Percentiles rank a stretch among this genome's conserved stretches.
Evolutionary conservation across 1,139 yeast species (phyloP).

Genomic region (Zhuliangozyma parablackwelliae): DNA sequence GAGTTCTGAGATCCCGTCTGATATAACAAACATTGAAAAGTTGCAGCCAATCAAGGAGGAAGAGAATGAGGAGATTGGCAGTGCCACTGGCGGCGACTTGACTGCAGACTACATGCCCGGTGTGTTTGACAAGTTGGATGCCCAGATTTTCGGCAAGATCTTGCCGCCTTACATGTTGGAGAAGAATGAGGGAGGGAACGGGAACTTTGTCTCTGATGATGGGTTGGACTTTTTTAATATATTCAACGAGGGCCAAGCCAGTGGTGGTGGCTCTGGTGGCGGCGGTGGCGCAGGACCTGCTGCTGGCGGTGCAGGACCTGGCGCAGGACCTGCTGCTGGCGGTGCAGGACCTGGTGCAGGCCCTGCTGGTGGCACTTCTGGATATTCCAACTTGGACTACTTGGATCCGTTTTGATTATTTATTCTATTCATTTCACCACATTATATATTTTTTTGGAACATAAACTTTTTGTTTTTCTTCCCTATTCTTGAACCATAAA

Average conservation of each 20-base stretch:
- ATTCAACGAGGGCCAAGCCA: not conserved
- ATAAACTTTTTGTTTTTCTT: too few species aligned
- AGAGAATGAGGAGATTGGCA: constrained; percentile 9
- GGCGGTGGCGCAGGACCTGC: too few species aligned
- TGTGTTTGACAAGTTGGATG: constrained; percentile 76
- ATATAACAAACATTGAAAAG: constrained; percentile 3
- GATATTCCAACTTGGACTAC: not conserved
- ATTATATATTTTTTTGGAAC: too few species aligned
- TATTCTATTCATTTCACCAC: too few species aligned
- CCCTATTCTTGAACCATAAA: too few species aligned
- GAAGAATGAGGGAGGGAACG: constrained; percentile 15
- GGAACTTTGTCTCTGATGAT: not conserved
- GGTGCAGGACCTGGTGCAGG: too few species aligned
- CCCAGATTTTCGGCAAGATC: constrained; percentile 77
- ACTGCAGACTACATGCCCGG: constrained; percentile 58
- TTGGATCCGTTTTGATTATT: not conserved
- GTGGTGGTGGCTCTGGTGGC: not conserved
- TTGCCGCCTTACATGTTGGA: constrained; percentile 79
- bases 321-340: too few species aligned
- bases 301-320: too few species aligned
- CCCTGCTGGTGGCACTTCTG: not conserved
- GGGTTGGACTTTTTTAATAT: constrained; percentile 2
- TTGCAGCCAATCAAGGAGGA: constrained; percentile 6
- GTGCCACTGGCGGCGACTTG: constrained; percentile 7
- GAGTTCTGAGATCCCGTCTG: constrained; percentile 8